Conservation (phyloP, 163 green algal genomes). For the Volvox carteri region DNA sequence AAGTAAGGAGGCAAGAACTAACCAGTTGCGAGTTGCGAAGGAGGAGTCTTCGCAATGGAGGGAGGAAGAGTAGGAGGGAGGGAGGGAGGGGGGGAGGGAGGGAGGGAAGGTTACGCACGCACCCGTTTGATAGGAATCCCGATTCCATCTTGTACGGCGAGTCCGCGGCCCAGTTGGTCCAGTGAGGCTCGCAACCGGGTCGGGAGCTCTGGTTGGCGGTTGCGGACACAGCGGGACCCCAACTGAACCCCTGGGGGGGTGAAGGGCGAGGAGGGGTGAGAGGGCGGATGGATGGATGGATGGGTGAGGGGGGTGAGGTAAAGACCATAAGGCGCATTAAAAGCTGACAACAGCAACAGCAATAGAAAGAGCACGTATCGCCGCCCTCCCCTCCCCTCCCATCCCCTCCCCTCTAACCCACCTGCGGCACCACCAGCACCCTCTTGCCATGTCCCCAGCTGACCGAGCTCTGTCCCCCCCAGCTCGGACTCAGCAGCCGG, state of each 20-base stretch:
- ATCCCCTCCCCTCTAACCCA: background rate
- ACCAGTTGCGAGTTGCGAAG: no score
- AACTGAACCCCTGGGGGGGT: conserved; percentile 60
- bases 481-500: conserved; percentile 32
- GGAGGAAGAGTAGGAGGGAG: background rate
- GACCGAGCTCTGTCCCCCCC: background rate
- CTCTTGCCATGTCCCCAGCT: conserved; percentile 62
- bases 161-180: conserved; percentile 55
- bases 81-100: background rate
- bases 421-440: conserved; percentile 65
- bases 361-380: no score
- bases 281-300: background rate
- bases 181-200: conserved; percentile 65
- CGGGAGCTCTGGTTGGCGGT: conserved; percentile 3
- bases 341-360: no score
- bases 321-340: no score
- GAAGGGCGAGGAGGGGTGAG: background rate
- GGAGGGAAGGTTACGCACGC: background rate
- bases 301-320: no score
- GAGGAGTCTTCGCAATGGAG: no score
- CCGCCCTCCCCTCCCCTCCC: no score
- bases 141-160: conserved; percentile 51
- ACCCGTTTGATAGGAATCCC: conserved; percentile 10
- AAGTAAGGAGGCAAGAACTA: no score
- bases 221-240: conserved; percentile 26